Evolutionary conservation across 78 protist genomes (phyloP).

Genomic region (Dictyostelium purpureum): DNA sequence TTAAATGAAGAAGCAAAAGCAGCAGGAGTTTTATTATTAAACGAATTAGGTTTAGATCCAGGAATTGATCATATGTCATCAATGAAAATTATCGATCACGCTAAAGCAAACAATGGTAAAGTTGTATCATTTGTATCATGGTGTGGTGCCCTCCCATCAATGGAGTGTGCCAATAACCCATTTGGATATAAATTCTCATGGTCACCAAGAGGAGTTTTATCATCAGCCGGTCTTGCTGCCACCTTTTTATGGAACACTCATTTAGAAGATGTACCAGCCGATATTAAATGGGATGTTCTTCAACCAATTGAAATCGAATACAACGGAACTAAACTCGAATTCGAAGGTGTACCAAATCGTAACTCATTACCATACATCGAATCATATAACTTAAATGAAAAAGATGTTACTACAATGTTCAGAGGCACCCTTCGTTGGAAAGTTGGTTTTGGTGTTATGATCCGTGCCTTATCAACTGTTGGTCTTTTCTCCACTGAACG

Average conservation of each 20-base stretch:
- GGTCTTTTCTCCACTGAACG: constrained; percentile 29
- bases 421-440: constrained; percentile 86
- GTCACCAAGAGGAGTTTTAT: constrained; percentile 92
- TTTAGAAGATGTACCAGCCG: constrained; percentile 46
- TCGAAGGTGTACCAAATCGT: constrained; percentile 84
- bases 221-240: constrained; percentile 75
- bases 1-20: constrained; percentile 65
- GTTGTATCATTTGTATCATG: constrained; percentile 82
- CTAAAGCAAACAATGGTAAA: constrained; percentile 55
- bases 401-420: constrained; percentile 56
- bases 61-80: constrained; percentile 92
- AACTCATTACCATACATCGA: constrained; percentile 67
- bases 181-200: constrained; percentile 93
- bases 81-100: constrained; percentile 74
- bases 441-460: constrained; percentile 58
- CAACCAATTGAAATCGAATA: constrained; percentile 34
- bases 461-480: constrained; percentile 37
- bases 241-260: constrained; percentile 57
- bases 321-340: constrained; percentile 27
- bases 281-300: constrained; percentile 41
- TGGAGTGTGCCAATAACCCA: constrained; percentile 83
- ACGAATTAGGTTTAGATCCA: constrained; percentile 91
- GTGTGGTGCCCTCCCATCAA: constrained; percentile 94
- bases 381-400: constrained; percentile 22
- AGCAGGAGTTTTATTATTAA: constrained; percentile 77